Evolutionary conservation across 805 yeast species (phyloP).

Genomic region (Candida coquimbonensis): DNA sequence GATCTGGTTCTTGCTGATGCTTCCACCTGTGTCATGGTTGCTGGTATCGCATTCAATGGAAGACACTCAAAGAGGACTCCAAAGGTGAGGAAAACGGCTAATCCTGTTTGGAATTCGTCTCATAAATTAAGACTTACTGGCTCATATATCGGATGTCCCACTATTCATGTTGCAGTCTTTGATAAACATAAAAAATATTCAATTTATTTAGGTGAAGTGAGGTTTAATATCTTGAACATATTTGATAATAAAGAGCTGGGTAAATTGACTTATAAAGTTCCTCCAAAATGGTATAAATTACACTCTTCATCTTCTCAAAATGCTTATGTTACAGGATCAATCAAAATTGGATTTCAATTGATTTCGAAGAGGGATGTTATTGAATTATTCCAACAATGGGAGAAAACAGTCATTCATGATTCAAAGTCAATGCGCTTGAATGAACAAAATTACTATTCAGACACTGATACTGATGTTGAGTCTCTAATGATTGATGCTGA

Average conservation of each 20-base stretch:
- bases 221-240: constrained; percentile 17
- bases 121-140: constrained; percentile 10
- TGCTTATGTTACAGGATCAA: constrained; percentile 42
- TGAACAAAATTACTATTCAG: constrained; percentile 22
- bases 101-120: constrained; percentile 19
- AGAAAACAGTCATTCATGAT: constrained; percentile 2
- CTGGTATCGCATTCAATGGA: constrained; percentile 20
- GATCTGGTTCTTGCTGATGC: constrained; percentile 18
- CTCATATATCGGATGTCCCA: constrained; percentile 8
- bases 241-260: constrained; percentile 7
- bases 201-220: constrained; percentile 22
- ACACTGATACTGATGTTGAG: constrained; percentile 22
- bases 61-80: constrained; percentile 14
- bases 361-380: constrained; percentile 14
- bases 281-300: constrained; percentile 38
- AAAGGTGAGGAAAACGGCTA: constrained; percentile 17
- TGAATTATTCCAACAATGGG: constrained; percentile 19
- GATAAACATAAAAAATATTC: constrained; percentile 23
- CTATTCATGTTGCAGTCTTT: constrained; percentile 19
- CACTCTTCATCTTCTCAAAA: constrained; percentile 33
- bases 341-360: constrained; percentile 37
- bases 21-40: constrained; percentile 10
- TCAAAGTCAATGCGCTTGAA: constrained; percentile 8
- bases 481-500: constrained; percentile 14
- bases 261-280: constrained; percentile 7